Conservation (phyloP, 23 red algal species). For the Gracilaria vermiculophylla region DNA sequence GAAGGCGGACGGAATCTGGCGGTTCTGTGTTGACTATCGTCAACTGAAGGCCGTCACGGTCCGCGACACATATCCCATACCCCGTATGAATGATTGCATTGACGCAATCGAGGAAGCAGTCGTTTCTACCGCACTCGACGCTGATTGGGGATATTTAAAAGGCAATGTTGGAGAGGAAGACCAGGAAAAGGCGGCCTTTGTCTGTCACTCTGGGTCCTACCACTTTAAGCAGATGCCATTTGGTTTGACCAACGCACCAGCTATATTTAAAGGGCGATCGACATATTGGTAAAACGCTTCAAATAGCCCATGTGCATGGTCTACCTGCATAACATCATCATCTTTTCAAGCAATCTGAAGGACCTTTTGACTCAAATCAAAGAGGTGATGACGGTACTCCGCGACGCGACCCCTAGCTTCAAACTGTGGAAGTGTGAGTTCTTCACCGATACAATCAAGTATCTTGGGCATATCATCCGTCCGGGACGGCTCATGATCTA, state of each 20-base stretch:
- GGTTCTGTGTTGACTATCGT: slow-evolving; percentile 22
- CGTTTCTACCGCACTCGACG: slow-evolving; percentile 13
- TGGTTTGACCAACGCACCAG: slow-evolving; percentile 42
- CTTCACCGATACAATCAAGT: neutral
- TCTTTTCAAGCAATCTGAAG: slow-evolving; percentile 4
- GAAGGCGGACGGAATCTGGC: neutral
- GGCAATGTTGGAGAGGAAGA: neutral
- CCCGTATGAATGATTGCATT: slow-evolving; percentile 48
- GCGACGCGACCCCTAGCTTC: neutral
- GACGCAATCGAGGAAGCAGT: slow-evolving; percentile 10
- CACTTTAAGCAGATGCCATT: slow-evolving; percentile 36
- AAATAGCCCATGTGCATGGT: slow-evolving; percentile 2
- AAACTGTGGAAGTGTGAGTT: slow-evolving; percentile 54
- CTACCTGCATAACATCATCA: slow-evolving; percentile 38
- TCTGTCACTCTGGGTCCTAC: slow-evolving; percentile 36
- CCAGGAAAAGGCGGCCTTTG: slow-evolving; percentile 33
- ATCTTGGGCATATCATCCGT: slow-evolving; percentile 51
- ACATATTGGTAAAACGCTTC: slow-evolving; percentile 8
- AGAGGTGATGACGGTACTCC: slow-evolving; percentile 8
- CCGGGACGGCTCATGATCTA: slow-evolving; percentile 36
- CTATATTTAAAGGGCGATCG: slow-evolving; percentile 37
- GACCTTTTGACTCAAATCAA: slow-evolving; percentile 24
- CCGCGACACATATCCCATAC: neutral
- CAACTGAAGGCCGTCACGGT: neutral
- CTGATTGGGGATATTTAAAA: slow-evolving; percentile 33